Conservation (phyloP, 2,329 filamentous ascomycete species). For the Cylindrodendrum hubeiense region DNA sequence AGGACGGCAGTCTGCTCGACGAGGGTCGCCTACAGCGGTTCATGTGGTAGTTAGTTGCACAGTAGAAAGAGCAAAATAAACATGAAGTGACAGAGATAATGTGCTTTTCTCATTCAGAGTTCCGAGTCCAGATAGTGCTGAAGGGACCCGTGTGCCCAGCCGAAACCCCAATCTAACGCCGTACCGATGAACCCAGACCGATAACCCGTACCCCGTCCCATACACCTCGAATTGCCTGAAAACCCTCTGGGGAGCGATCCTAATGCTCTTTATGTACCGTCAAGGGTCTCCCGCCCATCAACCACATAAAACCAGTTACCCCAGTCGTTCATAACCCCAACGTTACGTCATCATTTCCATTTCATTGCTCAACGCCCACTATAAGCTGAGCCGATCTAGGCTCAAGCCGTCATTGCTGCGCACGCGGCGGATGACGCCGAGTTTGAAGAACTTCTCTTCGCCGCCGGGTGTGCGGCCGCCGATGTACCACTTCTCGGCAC, state of each 20-base stretch:
- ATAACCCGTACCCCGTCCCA: conserved; percentile 9
- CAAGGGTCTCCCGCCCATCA: conserved; percentile 5
- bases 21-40: conserved; percentile 77
- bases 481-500: conserved; percentile 85
- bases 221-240: conserved; percentile 3
- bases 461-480: conserved; percentile 80
- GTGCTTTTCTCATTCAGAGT: conserved; percentile 28
- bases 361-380: conserved; percentile 44
- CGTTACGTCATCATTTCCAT: conserved; percentile 9
- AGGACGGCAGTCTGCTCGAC: conserved; percentile 65
- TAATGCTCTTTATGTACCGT: conserved; percentile 21
- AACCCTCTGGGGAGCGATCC: conserved; percentile 15
- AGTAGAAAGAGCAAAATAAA: not conserved
- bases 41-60: conserved; percentile 75
- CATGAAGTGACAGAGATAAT: not conserved
- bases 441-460: conserved; percentile 86
- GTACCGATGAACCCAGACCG: conserved; percentile 14
- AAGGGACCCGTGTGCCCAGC: conserved; percentile 3
- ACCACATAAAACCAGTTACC: conserved; percentile 3
- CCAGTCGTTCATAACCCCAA: not conserved
- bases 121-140: conserved; percentile 21
- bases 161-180: conserved; percentile 20
- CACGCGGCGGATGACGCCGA: conserved; percentile 80
- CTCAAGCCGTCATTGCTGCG: conserved; percentile 81
- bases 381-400: conserved; percentile 81